A percentile compares a stretch with the other conserved stretches of the same genome.
These are phyloP conservation scores for Leccinum arenicola DNA, from an alignment of 768 basidiomycete genomes.

Conservation along the genomic window DNA sequence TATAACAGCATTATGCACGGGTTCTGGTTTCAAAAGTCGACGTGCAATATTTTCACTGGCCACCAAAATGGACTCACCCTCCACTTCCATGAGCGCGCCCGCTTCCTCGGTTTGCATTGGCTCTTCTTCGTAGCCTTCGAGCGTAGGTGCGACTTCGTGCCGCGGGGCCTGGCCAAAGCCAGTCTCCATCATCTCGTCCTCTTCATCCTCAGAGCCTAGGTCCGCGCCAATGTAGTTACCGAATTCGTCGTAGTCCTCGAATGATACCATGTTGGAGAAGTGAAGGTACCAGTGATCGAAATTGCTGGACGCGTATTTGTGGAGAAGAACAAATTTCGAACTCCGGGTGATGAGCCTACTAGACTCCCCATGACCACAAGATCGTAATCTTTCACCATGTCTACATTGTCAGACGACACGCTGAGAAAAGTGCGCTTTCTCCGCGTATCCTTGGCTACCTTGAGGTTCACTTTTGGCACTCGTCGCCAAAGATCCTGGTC, in stretches of 20 bases:
- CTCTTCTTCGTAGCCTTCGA: slow-evolving; percentile 85
- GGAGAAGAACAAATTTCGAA: slow-evolving; percentile 32
- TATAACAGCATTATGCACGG: slow-evolving; percentile 76
- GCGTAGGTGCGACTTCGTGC: slow-evolving; percentile 46
- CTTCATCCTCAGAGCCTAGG: slow-evolving; percentile 77
- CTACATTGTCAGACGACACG: slow-evolving; percentile 74
- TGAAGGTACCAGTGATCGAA: slow-evolving; percentile 8
- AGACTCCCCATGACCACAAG: slow-evolving; percentile 11
- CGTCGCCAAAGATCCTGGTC: slow-evolving; percentile 65
- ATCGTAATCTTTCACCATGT: slow-evolving; percentile 35
- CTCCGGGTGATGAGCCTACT: slow-evolving; percentile 22
- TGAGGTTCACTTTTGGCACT: slow-evolving; percentile 16
- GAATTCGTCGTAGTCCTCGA: slow-evolving; percentile 88
- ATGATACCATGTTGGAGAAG: slow-evolving; percentile 45
- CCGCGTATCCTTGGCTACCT: neutral
- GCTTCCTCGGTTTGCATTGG: slow-evolving; percentile 53
- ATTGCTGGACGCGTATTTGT: slow-evolving; percentile 21
- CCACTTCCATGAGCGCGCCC: slow-evolving; percentile 79
- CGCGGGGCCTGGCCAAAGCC: slow-evolving; percentile 40
- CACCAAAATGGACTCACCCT: slow-evolving; percentile 48
- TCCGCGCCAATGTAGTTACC: slow-evolving; percentile 98
- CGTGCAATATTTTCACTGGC: slow-evolving; percentile 1
- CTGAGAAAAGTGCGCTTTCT: slow-evolving; percentile 59
- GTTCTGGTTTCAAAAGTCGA: slow-evolving; percentile 46
- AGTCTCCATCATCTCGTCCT: slow-evolving; percentile 53